phyloP scores from a whole-genome alignment of 208 protist species.

The Acanthamoeba polyphaga region DNA sequence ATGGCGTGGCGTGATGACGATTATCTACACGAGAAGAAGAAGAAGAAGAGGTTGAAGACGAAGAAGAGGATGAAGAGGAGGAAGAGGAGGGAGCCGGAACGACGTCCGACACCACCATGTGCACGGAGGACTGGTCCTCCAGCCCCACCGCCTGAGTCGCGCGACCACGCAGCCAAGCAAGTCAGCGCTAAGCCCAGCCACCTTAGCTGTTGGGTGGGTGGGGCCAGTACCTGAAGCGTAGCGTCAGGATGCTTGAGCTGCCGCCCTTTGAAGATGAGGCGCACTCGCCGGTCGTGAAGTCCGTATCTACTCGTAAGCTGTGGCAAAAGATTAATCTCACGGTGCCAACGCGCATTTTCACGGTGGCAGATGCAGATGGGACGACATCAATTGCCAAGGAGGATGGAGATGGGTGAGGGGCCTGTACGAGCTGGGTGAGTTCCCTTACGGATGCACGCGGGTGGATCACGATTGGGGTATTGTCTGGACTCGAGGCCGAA shows the following conservation, averaged over 20 bases:
- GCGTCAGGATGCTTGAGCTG: background rate
- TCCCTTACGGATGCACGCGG: background rate
- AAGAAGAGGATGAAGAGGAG: background rate
- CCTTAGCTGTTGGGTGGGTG: background rate
- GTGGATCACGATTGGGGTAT: background rate
- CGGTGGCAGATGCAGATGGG: background rate
- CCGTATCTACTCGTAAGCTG: background rate
- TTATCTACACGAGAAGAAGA: background rate
- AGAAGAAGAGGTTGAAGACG: background rate
- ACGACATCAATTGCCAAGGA: background rate
- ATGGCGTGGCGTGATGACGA: background rate
- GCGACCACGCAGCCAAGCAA: background rate
- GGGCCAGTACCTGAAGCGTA: background rate
- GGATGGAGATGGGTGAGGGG: background rate
- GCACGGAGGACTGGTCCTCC: background rate
- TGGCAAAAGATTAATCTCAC: no score
- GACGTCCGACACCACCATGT: conserved; percentile 2
- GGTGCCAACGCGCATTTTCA: background rate
- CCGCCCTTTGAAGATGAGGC: conserved; percentile 11
- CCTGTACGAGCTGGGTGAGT: background rate
- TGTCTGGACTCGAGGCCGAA: no score
- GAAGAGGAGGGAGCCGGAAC: background rate
- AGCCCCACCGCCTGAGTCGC: background rate
- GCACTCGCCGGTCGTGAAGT: background rate
- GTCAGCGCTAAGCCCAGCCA: no score